Base-by-base conservation (phyloP, 2,329 filamentous ascomycete species). In the Colletotrichum caudatum region DNA sequence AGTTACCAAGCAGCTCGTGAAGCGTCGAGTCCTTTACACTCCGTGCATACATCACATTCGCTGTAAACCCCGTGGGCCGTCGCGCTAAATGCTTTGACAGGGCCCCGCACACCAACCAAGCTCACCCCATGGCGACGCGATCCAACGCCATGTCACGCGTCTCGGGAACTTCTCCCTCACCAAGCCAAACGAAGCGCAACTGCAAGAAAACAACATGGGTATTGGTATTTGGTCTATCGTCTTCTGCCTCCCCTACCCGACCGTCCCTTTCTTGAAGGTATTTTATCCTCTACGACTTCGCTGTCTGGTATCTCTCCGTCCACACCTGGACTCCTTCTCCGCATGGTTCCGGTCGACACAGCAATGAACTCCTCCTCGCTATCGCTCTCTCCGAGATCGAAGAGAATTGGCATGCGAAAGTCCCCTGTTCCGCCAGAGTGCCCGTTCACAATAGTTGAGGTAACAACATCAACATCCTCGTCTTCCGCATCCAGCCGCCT, bases 371-470 rank as follows among this genome's bases (percentile, higher is more conserved):
- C 97, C 77, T 99, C 96, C 78, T 98, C 96, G 78, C 94, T 97
- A 78, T 98, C 96, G 76, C 94, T 97, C 77, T 97, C 94, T 59
- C 94, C 94, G 57, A 98, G 89, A 78, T 97, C 94, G 74, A 97
- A 89, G n/a, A 98, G 82, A 3, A 99, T 93, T 0, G 96, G 97
- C 92, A 99, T 97, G 69, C 90, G 88, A 79, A 98, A 98, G n/a
- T 64, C 67, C 29, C 65, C 72, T 35, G 20, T 37, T 8, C 86
- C 82, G 57, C 86, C 82, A 58, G 85, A 87, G 48, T 86, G 85
- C 63, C 89, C 85, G 11, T 88, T 84, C 26, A 85, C 87, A 76
- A 91, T 90, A 37, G 88, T 86, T 56, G 94, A 85, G 0, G 93
- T 95, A 68, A 98, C 83, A 1, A 98, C 94, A 78, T 99, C 96